Percentiles rank a stretch among this genome's conserved stretches.
These are phyloP conservation scores for Sutorius eximius DNA, from an alignment of 1,284 basidiomycete genomes.

Conservation along the genomic window DNA sequence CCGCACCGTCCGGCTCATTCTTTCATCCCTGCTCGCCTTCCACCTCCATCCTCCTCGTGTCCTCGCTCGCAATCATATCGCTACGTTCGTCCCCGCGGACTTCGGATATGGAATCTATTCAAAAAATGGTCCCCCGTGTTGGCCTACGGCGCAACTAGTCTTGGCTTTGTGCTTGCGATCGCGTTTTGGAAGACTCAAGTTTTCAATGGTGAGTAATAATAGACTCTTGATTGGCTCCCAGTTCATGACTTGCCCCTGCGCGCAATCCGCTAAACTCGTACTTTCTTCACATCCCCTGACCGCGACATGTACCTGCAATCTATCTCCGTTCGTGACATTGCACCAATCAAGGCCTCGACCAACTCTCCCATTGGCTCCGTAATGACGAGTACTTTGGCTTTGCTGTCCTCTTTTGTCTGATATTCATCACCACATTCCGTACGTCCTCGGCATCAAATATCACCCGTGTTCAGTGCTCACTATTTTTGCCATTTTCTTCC, in stretches of 20 bases:
- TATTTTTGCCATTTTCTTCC: conserved; percentile 4
- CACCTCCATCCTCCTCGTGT: conserved; percentile 21
- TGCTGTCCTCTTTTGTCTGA: conserved; percentile 70
- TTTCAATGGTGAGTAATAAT: conserved; percentile 57
- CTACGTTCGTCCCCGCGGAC: conserved; percentile 49
- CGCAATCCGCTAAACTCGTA: conserved; percentile 4
- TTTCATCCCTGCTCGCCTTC: conserved; percentile 19
- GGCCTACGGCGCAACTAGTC: conserved; percentile 64
- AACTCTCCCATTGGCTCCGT: conserved; percentile 70
- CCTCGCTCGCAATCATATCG: conserved; percentile 33
- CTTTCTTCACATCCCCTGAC: background rate
- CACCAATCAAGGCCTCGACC: conserved; percentile 57
- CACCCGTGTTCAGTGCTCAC: conserved; percentile 4
- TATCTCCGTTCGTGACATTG: background rate
- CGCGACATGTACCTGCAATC: background rate
- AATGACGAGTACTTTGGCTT: conserved; percentile 66
- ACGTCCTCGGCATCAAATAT: conserved; percentile 38
- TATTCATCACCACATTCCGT: conserved; percentile 83
- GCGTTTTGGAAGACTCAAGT: conserved; percentile 73
- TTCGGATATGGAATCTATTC: conserved; percentile 55
- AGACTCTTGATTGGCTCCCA: conserved; percentile 1
- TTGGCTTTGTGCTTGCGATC: conserved; percentile 69
- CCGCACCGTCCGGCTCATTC: conserved; percentile 19
- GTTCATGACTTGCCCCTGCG: background rate
- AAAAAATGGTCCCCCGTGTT: conserved; percentile 74